Base-by-base conservation (phyloP, 2,329 filamentous ascomycete species). In the Penicillium sp. region DNA sequence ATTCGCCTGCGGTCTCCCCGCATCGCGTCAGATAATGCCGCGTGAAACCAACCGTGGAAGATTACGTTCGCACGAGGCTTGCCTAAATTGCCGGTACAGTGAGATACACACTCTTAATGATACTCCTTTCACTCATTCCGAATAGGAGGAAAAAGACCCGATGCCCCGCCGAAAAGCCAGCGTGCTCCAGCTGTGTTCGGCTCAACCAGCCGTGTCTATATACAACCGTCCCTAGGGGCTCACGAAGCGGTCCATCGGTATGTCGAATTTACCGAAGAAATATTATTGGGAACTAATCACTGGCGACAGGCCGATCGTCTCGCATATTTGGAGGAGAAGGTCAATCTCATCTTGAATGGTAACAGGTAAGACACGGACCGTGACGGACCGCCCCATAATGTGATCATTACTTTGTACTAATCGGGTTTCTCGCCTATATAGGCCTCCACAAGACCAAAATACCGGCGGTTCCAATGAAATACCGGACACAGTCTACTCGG, bases 281-380 rank as follows among this genome's bases (percentile, higher is more conserved):
- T 13, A n/a, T 21, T 7, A 26, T 18, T n/a, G 7, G 15, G 26
- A 15, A 15, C 42, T 52, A 15, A 50, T 26, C 2, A 7, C 7
- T 24, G 15, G n/a, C 34, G 6, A 29, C n/a, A 81, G 78, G 77
- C 78, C 56, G 78, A 81, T 61, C 71, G 78, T 56, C 67, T 81
- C n/a, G 77, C 77, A 12, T 75, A 77, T 44, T 58, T 81, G 33
- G 78, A 81, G 66, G 78, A 80, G 64, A 81, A 81, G 61, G 72
- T 81, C 40, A 78, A 81, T 64, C 74, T 76, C 51, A 69, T 81
- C 46, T 65, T 81, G 17, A 79, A 69, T 41, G 76, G 77, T 47
- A 73, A 65, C 51, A 61, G 67, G 68, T 73, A 68, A 17, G 48
- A 49, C 12, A 33, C 34, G 27, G 13, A 15, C 7, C 40, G 36